Conservation (phyloP, 345 rosid genomes). For the Bruguiera gymnorhiza region DNA sequence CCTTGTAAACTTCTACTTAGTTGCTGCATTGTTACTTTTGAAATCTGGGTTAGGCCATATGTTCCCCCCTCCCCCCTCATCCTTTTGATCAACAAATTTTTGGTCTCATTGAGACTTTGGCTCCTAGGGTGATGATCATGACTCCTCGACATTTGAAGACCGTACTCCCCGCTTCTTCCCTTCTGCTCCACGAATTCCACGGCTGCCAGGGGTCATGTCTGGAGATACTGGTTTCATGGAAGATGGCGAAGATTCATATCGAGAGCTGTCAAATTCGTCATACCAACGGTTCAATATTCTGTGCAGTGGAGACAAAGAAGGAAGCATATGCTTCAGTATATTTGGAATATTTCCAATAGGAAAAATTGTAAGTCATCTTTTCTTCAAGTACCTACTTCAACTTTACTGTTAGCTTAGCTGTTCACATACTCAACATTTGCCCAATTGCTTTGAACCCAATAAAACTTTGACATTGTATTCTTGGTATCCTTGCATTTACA, state of each 20-base stretch:
- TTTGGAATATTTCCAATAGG: conserved; percentile 94
- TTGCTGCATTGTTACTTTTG: conserved; percentile 7
- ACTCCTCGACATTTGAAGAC: conserved; percentile 55
- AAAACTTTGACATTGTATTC: not conserved
- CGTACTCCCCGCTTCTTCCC: conserved; percentile 87
- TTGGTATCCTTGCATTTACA: not conserved
- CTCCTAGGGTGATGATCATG: conserved; percentile 47
- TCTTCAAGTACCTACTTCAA: not conserved
- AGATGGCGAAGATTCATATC: conserved; percentile 76
- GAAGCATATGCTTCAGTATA: conserved; percentile 76
- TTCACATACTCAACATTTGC: not conserved
- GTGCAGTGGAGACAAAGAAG: conserved; percentile 84
- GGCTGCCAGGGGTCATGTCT: conserved; percentile 69
- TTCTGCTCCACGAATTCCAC: conserved; percentile 85
- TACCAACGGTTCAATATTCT: conserved; percentile 80
- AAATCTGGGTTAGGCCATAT: not conserved
- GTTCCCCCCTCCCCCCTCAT: not conserved
- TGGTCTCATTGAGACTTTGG: not conserved
- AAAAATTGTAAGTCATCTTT: conserved; percentile 60
- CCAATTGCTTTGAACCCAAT: not conserved
- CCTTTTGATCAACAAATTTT: not conserved
- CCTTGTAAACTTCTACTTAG: not conserved
- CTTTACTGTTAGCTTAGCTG: not conserved
- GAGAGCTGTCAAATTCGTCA: conserved; percentile 71
- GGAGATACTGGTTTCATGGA: conserved; percentile 83